These are phyloP conservation scores for Fusarium subglutinans DNA, from an alignment of 2,329 filamentous ascomycete species.

Conservation along the genomic window DNA sequence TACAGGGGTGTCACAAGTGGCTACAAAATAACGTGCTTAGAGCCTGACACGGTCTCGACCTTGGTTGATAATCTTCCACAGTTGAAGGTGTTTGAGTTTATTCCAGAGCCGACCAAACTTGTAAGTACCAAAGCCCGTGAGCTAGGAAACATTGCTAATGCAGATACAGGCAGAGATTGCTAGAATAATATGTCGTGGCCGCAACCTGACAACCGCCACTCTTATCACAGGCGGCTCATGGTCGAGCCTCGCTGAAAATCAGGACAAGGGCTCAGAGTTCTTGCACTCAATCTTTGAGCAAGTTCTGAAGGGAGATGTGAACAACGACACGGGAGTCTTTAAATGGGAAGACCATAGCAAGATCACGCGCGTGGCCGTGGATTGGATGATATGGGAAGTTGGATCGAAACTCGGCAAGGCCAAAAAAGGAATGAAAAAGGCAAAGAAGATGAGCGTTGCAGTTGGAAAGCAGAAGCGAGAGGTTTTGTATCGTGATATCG, in stretches of 20 bases:
- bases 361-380: background rate
- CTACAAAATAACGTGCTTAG: slow-evolving; percentile 11
- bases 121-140: background rate
- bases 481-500: slow-evolving; percentile 13
- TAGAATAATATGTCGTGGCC: background rate
- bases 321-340: background rate
- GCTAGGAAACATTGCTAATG: background rate
- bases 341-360: slow-evolving; percentile 29
- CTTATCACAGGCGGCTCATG: background rate
- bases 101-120: background rate
- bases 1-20: background rate
- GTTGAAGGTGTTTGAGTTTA: slow-evolving; percentile 17
- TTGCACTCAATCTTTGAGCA: background rate
- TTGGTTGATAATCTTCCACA: slow-evolving; percentile 21
- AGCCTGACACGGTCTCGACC: slow-evolving; percentile 1
- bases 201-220: slow-evolving; percentile 7
- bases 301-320: background rate
- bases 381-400: slow-evolving; percentile 2
- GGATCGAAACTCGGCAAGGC: slow-evolving; percentile 8
- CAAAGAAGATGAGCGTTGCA: background rate
- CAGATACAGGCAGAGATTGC: slow-evolving; percentile 13
- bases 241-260: background rate
- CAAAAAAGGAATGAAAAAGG: slow-evolving; percentile 6
- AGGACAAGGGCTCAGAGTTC: background rate
- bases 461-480: background rate